phyloP scores from a whole-genome alignment of 164 flowering plant species.

The Taxillus chinensis region DNA sequence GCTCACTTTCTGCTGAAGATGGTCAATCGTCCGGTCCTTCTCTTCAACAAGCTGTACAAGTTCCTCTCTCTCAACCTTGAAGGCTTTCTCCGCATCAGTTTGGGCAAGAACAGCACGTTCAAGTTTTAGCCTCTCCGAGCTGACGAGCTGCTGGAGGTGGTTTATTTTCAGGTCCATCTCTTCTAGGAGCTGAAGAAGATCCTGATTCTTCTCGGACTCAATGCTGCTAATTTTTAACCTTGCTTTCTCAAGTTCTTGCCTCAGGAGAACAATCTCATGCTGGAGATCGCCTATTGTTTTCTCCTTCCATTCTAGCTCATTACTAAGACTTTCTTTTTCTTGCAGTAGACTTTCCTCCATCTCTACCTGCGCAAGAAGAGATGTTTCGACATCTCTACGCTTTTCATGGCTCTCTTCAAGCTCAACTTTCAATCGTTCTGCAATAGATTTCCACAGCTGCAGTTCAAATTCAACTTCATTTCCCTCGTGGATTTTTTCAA shows the following conservation, averaged over 20 bases:
- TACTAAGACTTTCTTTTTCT: slow-evolving; percentile 27
- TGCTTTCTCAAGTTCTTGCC: slow-evolving; percentile 12
- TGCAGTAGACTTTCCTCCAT: slow-evolving; percentile 31
- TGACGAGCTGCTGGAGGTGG: too few relatives aligned
- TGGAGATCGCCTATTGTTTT: slow-evolving; percentile 24
- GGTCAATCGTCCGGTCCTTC: slow-evolving; percentile 26
- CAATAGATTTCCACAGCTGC: slow-evolving; percentile 40
- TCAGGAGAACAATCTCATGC: slow-evolving; percentile 18
- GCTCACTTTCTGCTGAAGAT: slow-evolving; percentile 23
- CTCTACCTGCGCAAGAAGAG: slow-evolving; percentile 48
- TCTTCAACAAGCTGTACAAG: slow-evolving; percentile 24
- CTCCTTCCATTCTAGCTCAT: slow-evolving; percentile 27
- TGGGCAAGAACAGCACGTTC: slow-evolving; percentile 31
- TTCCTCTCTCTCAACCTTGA: slow-evolving; percentile 26
- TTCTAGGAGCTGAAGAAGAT: background rate
- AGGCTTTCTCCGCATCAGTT: slow-evolving; percentile 23
- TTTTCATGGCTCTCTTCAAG: slow-evolving; percentile 25
- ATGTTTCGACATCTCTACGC: slow-evolving; percentile 46
- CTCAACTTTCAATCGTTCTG: slow-evolving; percentile 27
- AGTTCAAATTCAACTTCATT: slow-evolving; percentile 37
- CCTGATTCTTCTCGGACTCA: slow-evolving; percentile 11
- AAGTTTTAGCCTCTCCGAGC: slow-evolving; percentile 22
- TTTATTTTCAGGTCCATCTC: slow-evolving; percentile 7
- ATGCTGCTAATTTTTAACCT: slow-evolving; percentile 7
- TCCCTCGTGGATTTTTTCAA: slow-evolving; percentile 25